These are phyloP conservation scores for Camelina neglecta DNA, from an alignment of 345 rosid species.

Conservation along the genomic window DNA sequence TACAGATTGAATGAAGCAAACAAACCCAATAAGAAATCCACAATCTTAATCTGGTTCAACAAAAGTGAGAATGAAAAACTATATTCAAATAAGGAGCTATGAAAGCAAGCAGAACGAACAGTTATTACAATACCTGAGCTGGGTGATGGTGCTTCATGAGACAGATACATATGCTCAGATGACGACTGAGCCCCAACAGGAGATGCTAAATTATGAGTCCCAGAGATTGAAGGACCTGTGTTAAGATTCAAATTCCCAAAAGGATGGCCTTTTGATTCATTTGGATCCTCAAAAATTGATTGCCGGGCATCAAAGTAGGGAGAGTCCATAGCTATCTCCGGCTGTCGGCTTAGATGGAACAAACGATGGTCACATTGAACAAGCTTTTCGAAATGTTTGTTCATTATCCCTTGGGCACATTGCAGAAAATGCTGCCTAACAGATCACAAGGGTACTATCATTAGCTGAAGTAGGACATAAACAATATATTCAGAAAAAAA, in stretches of 20 bases:
- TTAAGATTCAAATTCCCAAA: conserved; percentile 50
- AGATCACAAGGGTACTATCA: conserved; percentile 12
- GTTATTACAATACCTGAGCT: conserved; percentile 70
- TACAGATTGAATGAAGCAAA: conserved; percentile 35
- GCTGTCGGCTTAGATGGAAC: conserved; percentile 80
- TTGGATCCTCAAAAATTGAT: conserved; percentile 75
- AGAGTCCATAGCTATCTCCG: conserved; percentile 71
- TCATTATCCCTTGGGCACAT: conserved; percentile 84
- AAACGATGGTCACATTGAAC: conserved; percentile 93
- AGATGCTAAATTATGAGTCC: conserved; percentile 66
- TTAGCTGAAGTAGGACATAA: conserved; percentile 23
- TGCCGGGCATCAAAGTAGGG: conserved; percentile 74
- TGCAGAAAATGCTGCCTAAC: conserved; percentile 93
- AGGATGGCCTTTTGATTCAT: conserved; percentile 58
- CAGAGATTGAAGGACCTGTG: conserved; percentile 53
- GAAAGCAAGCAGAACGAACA: background rate
- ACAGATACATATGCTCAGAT: conserved; percentile 63
- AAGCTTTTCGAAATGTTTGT: conserved; percentile 93
- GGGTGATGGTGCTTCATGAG: conserved; percentile 82
- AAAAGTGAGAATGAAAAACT: background rate
- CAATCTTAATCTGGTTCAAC: background rate
- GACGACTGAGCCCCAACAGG: conserved; percentile 75
- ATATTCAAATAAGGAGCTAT: background rate
- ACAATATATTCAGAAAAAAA: background rate
- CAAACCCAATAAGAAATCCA: background rate